Evolutionary conservation across 768 basidiomycete species (phyloP), one percentile per base, ranked within the genome.

Genomic region (Pleurotus tuoliensis): DNA sequence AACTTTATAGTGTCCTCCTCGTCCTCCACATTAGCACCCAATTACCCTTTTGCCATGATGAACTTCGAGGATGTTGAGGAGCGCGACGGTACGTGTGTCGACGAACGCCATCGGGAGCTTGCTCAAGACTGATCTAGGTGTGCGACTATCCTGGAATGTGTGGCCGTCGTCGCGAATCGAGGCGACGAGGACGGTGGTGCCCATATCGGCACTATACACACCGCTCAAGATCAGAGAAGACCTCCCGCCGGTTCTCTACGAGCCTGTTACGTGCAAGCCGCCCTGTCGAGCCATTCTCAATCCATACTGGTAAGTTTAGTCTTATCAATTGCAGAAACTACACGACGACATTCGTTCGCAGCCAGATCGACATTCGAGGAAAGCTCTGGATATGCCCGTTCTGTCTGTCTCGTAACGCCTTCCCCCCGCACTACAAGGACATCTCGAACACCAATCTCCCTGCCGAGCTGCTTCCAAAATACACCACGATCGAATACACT

Each of bases 331-430:
- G 54, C 37, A 56, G 25, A 56, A 47, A 51, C 37, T 24, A 18
- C 24, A 13, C 8, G 7, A 24, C 45, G 47, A 39, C 18, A 5
- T 43, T 50, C n/a, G 34, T 24, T 57, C 66, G 20, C 68, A 98
- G 97, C 71, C 96, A 98, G 79, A 95, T 99, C 66, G 97, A 98
- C 75, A 93, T 98, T 61, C 86, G 97, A 65, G 96, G 91, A 64
- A 98, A 98, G 73, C 84, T 99, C 53, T 99, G 97, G 97, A 99
- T 98, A 62, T 99, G 97, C 67, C 97, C 97, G 3, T 98, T 99
- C 78, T 99, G 97, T 74, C 80, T 99, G 52, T 88, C 91, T 37
- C 88, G 97, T 58, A 99, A 98, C 70, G 85, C 95, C 2, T 98
- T 99, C 76, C 97, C 97, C 4, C 91, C 92, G 0, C 96, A 99